Conservation (phyloP, 768 basidiomycete genomes). For the Suillus sp. region DNA sequence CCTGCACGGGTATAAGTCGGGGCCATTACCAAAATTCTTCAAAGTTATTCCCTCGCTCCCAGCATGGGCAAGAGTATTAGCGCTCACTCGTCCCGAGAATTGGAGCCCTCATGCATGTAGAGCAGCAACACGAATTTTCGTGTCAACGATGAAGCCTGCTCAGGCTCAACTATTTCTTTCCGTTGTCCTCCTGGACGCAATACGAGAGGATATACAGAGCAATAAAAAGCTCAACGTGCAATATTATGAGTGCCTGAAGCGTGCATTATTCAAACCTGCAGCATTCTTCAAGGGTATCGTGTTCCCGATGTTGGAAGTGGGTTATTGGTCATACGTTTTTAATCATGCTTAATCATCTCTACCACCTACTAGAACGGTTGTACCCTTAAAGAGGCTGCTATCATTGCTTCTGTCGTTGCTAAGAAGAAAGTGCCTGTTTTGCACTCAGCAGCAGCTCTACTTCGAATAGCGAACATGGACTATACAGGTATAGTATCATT, state of each 20-base stretch:
- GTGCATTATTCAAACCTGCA: conserved; percentile 92
- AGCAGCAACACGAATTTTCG: conserved; percentile 92
- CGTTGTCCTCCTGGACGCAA: conserved; percentile 87
- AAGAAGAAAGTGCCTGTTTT: conserved; percentile 94
- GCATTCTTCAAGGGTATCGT: conserved; percentile 99
- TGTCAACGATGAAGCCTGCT: conserved; percentile 94
- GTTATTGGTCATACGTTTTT: conserved; percentile 39
- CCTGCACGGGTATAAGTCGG: conserved; percentile 88
- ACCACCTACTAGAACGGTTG: conserved; percentile 62
- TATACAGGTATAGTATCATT: conserved; percentile 65
- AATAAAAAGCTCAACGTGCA: conserved; percentile 92
- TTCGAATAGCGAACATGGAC: conserved; percentile 94
- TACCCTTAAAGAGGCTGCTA: conserved; percentile 91
- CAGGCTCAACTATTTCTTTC: conserved; percentile 92
- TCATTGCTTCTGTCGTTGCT: conserved; percentile 87
- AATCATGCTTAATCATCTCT: conserved; percentile 7
- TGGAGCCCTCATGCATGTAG: conserved; percentile 97
- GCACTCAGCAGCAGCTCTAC: conserved; percentile 92
- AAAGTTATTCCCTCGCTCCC: conserved; percentile 96
- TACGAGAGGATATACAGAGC: conserved; percentile 83
- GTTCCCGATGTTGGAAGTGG: conserved; percentile 91
- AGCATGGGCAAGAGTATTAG: conserved; percentile 94
- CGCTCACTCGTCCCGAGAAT: conserved; percentile 86
- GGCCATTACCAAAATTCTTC: conserved; percentile 94
- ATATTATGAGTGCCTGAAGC: conserved; percentile 90